Evolutionary conservation across 2,329 filamentous ascomycete species (phyloP).

Genomic region (Trichoderma sp.): DNA sequence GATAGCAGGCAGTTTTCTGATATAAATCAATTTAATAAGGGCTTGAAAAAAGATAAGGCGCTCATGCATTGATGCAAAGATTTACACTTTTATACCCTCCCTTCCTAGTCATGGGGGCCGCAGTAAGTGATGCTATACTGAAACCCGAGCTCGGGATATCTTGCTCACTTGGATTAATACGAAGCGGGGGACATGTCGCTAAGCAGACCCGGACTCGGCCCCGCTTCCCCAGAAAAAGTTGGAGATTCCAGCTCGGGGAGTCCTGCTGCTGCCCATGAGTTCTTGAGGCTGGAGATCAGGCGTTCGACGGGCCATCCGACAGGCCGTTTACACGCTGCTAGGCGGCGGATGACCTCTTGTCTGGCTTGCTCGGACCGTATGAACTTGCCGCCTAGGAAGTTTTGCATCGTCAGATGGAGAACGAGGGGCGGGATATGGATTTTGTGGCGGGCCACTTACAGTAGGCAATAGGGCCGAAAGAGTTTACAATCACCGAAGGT

Average conservation of each 20-base stretch:
- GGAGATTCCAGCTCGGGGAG: not conserved
- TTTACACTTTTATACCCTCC: not conserved
- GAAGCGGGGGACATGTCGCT: slow-evolving; percentile 2
- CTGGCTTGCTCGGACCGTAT: slow-evolving; percentile 28
- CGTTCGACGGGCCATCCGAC: slow-evolving; percentile 41
- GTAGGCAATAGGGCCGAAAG: slow-evolving; percentile 47
- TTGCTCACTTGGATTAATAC: slow-evolving; percentile 6
- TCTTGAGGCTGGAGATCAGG: slow-evolving; percentile 32
- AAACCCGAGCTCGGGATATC: slow-evolving; percentile 34
- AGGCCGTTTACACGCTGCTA: slow-evolving; percentile 33
- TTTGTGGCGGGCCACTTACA: slow-evolving; percentile 33
- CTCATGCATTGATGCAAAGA: not conserved
- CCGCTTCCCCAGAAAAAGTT: slow-evolving; percentile 7
- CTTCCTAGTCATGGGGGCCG: not conserved
- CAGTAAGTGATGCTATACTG: slow-evolving; percentile 13
- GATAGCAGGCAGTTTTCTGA: not conserved
- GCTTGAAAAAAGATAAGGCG: not conserved
- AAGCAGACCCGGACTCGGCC: slow-evolving; percentile 15
- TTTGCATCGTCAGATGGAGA: not conserved
- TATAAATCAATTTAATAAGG: not conserved
- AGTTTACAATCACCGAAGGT: slow-evolving; percentile 44
- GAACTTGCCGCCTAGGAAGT: slow-evolving; percentile 31
- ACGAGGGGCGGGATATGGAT: not conserved
- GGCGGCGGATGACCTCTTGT: slow-evolving; percentile 34
- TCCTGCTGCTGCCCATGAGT: slow-evolving; percentile 26